Base-by-base conservation (phyloP, 192 early-diverging fungal genomes). In the Podila verticillata region DNA sequence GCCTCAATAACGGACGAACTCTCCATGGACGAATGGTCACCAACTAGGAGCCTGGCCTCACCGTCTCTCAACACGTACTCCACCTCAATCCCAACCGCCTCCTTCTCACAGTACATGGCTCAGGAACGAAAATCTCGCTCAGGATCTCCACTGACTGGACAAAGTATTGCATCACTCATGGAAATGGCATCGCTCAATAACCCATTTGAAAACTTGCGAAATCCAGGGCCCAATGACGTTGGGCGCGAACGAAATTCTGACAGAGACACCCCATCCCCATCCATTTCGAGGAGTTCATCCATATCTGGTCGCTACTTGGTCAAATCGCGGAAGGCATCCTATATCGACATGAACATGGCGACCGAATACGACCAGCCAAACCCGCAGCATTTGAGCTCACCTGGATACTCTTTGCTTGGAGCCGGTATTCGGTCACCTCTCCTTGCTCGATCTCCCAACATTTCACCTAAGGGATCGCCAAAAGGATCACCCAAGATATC, bases 71-170 rank as follows among this genome's bases (percentile, higher is more conserved):
- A 80, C 19, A 80, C 77, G 0, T 80, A 80, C 56, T 80, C 77
- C n/a, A 80, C 77, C 9, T 80, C 77, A 29, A 80, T 80, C 35
- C 77, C 77, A 5, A 80, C 77, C 48, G 77, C 65, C n/a, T 80
- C 77, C 0, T 80, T 80, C 35, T 63, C 77, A 24, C 77, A 80
- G 48, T 80, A 64, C 62, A 80, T 80, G 77, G 64, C 64, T 7
- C 65, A 68, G 48, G 70, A 72, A n/a, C 71, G 77, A 30, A 60
- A 49, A 48, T 67, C 70, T 4, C 65, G 77, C 44, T 67, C 77
- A 22, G 66, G 63, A 57, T 80, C 77, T 28, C 77, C 77, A 3
- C 62, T 57, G 20, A 72, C 66, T 44, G 77, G 77, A 19, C 77
- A 80, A 28, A 72, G 77, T 35, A 80, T 72, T 48, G 77, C 77